Conservation (phyloP, 768 basidiomycete genomes). For the Boletus rubescentipes region DNA sequence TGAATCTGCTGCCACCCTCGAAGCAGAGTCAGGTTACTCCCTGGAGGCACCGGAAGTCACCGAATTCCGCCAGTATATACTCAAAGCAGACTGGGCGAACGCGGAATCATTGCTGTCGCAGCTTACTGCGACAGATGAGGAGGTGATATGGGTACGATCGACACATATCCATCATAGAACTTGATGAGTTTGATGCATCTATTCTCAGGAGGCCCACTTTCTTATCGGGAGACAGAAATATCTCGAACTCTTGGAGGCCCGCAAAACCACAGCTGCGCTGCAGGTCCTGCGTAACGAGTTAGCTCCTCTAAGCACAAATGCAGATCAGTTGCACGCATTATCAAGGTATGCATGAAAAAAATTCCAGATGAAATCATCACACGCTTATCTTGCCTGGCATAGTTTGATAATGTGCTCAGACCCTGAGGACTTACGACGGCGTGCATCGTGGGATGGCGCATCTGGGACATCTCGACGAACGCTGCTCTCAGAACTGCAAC, state of each 20-base stretch:
- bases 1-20: conserved; percentile 83
- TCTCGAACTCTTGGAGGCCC: conserved; percentile 83
- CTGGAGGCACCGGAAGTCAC: conserved; percentile 78
- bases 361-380: conserved; percentile 9
- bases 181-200: conserved; percentile 20
- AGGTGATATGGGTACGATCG: conserved; percentile 60
- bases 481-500: conserved; percentile 78
- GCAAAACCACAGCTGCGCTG: conserved; percentile 77
- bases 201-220: conserved; percentile 72
- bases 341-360: conserved; percentile 63
- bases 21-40: conserved; percentile 89
- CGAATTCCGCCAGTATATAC: conserved; percentile 76
- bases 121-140: conserved; percentile 67
- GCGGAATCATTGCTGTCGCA: conserved; percentile 68
- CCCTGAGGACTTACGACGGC: conserved; percentile 74
- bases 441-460: conserved; percentile 90
- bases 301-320: conserved; percentile 75
- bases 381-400: conserved; percentile 16
- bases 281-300: conserved; percentile 86
- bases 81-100: conserved; percentile 77
- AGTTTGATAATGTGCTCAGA: conserved; percentile 94
- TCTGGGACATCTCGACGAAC: conserved; percentile 72
- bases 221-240: conserved; percentile 95
- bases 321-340: conserved; percentile 80
- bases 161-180: conserved; percentile 24